Evolutionary conservation across 768 basidiomycete genomes (phyloP).

Genomic region (Lyophyllum semitale): DNA sequence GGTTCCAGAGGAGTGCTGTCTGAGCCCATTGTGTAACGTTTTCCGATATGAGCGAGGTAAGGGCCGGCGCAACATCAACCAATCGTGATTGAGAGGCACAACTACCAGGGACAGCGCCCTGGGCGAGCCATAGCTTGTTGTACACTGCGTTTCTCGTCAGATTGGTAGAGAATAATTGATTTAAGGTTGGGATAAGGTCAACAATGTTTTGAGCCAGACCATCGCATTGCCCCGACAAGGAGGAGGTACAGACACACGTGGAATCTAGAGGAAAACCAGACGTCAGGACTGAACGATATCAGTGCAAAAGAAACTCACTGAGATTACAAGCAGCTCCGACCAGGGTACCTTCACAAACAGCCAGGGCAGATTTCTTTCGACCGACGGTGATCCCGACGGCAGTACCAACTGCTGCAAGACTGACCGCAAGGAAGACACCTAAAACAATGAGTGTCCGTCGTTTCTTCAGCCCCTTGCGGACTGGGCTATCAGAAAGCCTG

Average conservation of each 20-base stretch:
- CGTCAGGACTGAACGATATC: conserved; percentile 4
- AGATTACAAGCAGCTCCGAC: conserved; percentile 57
- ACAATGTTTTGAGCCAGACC: conserved; percentile 55
- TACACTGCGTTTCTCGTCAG: conserved; percentile 46
- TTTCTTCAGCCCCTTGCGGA: conserved; percentile 10
- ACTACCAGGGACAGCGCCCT: conserved; percentile 41
- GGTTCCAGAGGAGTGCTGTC: conserved; percentile 60
- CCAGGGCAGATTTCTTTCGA: conserved; percentile 22
- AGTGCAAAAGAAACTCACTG: conserved; percentile 38
- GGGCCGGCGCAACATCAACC: conserved; percentile 52
- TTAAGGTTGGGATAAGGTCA: conserved; percentile 49
- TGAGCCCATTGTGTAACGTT: conserved; percentile 62
- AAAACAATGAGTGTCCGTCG: conserved; percentile 27
- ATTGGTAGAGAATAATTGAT: conserved; percentile 47
- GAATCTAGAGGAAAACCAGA: conserved; percentile 43
- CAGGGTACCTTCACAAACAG: conserved; percentile 41
- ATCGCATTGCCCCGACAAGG: conserved; percentile 43
- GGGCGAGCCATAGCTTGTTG: conserved; percentile 49
- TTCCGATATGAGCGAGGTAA: conserved; percentile 39
- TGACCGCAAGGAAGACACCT: conserved; percentile 33
- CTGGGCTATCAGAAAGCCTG: neutral
- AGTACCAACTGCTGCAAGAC: conserved; percentile 42
- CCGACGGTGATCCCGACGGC: conserved; percentile 46
- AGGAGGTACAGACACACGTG: conserved; percentile 61
- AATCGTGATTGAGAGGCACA: conserved; percentile 57